A percentile compares a stretch with the other conserved stretches of the same genome.
Evolutionary conservation across 2,329 filamentous ascomycete species (phyloP).

Genomic region (Sporothrix protearum): DNA sequence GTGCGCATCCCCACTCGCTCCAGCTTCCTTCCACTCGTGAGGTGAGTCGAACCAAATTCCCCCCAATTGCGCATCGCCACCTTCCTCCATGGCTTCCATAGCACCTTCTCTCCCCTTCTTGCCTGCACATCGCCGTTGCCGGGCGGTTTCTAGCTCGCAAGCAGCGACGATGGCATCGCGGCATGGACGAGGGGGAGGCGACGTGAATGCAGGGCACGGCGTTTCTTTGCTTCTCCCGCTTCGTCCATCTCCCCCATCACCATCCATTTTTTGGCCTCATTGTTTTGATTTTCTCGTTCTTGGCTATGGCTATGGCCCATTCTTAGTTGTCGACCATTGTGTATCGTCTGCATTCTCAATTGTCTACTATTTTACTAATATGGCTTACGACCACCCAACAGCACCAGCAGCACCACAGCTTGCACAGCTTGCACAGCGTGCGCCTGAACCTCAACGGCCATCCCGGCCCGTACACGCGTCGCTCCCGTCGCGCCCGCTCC

Average conservation of each 20-base stretch:
- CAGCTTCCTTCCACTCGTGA: background rate
- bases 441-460: background rate
- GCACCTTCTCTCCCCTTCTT: background rate
- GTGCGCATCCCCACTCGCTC: background rate
- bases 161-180: background rate
- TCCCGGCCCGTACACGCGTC: background rate
- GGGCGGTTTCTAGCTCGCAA: background rate
- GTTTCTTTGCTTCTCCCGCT: background rate
- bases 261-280: background rate
- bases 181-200: background rate
- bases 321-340: conserved; percentile 15
- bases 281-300: background rate
- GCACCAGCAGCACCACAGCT: too few species aligned
- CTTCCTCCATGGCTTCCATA: background rate
- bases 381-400: conserved; percentile 18
- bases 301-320: conserved; percentile 4
- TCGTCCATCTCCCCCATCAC: background rate
- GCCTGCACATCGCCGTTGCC: background rate
- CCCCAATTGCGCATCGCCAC: background rate
- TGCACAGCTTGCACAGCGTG: background rate
- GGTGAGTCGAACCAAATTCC: background rate
- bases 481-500: background rate
- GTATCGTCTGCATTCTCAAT: background rate
- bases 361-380: conserved; percentile 16
- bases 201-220: too few species aligned